These are phyloP conservation scores for Lecanicillium sp. DNA, from an alignment of 2,329 filamentous ascomycete genomes.

Conservation along the genomic window DNA sequence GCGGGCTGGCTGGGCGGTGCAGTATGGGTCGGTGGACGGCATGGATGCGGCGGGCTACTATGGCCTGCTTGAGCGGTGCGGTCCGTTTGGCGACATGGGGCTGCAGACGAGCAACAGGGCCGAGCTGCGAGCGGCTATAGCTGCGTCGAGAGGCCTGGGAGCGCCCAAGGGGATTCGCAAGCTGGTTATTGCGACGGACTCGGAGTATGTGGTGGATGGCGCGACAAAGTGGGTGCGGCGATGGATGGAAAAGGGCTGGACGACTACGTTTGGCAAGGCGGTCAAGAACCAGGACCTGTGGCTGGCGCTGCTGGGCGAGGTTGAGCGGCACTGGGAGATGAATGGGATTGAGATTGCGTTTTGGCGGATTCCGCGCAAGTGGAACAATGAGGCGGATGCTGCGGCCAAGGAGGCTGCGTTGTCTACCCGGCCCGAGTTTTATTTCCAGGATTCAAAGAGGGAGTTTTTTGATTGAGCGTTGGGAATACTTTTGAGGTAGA, in stretches of 20 bases:
- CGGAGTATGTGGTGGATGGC: slow-evolving; percentile 39
- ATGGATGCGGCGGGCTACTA: slow-evolving; percentile 11
- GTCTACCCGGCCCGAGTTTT: too few relatives aligned
- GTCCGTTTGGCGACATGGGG: slow-evolving; percentile 28
- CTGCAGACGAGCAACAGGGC: slow-evolving; percentile 43
- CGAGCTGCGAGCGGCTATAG: slow-evolving; percentile 45
- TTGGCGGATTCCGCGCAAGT: slow-evolving; percentile 37
- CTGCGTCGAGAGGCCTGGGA: slow-evolving; percentile 33
- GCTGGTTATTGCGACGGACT: slow-evolving; percentile 46
- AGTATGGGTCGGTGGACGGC: slow-evolving; percentile 13
- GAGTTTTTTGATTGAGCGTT: too few relatives aligned
- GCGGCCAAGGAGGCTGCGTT: slow-evolving; percentile 27
- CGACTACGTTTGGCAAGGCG: slow-evolving; percentile 14
- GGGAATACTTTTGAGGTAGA: too few relatives aligned
- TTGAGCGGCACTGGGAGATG: slow-evolving; percentile 21
- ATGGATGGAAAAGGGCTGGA: slow-evolving; percentile 40
- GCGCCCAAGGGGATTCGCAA: slow-evolving; percentile 34
- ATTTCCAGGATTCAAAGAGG: too few relatives aligned
- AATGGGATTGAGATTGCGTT: slow-evolving; percentile 30
- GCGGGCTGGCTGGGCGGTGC: slow-evolving; percentile 32
- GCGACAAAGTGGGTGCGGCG: slow-evolving; percentile 30
- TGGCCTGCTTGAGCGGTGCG: slow-evolving; percentile 32
- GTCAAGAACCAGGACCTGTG: slow-evolving; percentile 47
- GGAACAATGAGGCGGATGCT: slow-evolving; percentile 32
- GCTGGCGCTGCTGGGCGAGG: slow-evolving; percentile 34